phyloP scores from a whole-genome alignment of 2,329 filamentous ascomycete species.

The Penicillium occitanis region DNA sequence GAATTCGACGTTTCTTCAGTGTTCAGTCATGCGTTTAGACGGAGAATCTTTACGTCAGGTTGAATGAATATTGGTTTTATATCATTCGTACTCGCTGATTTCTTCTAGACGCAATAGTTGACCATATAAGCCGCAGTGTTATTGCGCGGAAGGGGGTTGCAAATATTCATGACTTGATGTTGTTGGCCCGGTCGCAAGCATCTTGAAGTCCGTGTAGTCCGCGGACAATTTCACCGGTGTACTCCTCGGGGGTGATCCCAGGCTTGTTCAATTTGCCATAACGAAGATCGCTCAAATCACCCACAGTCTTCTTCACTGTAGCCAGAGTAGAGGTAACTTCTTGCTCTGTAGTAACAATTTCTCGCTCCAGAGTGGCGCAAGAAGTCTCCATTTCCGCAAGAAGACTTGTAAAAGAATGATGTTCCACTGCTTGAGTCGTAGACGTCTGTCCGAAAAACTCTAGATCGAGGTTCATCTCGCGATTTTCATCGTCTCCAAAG shows the following conservation, averaged over 20 bases:
- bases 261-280: slow-evolving; percentile 67
- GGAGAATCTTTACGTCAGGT: background rate
- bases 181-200: slow-evolving; percentile 53
- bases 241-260: slow-evolving; percentile 56
- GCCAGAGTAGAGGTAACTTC: slow-evolving; percentile 63
- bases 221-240: slow-evolving; percentile 66
- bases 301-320: slow-evolving; percentile 65
- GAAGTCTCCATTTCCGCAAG: slow-evolving; percentile 69
- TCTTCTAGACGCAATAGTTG: background rate
- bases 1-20: background rate
- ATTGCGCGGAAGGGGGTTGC: background rate
- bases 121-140: background rate
- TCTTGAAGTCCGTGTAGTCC: slow-evolving; percentile 65
- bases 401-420: slow-evolving; percentile 64
- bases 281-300: slow-evolving; percentile 75
- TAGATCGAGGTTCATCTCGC: slow-evolving; percentile 48
- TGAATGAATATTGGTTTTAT: background rate
- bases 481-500: slow-evolving; percentile 34
- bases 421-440: slow-evolving; percentile 38
- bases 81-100: background rate
- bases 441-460: slow-evolving; percentile 61
- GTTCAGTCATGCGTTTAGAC: background rate
- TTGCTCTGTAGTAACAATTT: slow-evolving; percentile 64
- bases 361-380: slow-evolving; percentile 62
- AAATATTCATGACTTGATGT: slow-evolving; percentile 19